These are phyloP conservation scores for Bauhinia variegata DNA, from an alignment of 306 rosid species.

Conservation along the genomic window DNA sequence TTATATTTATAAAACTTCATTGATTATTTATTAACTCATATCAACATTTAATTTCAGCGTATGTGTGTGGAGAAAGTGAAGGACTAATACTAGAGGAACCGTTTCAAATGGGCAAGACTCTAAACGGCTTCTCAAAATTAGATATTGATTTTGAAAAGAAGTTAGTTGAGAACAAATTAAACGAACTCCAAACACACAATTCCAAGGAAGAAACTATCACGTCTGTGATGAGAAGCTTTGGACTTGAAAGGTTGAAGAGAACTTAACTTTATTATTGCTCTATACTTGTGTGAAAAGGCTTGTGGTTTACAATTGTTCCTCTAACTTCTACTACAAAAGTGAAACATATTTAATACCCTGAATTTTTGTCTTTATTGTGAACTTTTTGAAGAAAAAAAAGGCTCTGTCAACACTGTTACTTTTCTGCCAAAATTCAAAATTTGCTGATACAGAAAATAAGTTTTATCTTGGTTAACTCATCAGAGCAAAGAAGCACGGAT, in stretches of 20 bases:
- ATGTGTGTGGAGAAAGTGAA: constrained; percentile 29
- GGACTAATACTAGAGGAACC: constrained; percentile 37
- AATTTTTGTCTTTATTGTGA: too few relatives aligned
- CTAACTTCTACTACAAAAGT: too few relatives aligned
- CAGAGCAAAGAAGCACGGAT: constrained; percentile 48
- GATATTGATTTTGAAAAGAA: constrained; percentile 39
- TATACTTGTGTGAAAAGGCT: too few relatives aligned
- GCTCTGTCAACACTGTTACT: too few relatives aligned
- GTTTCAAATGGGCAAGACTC: constrained; percentile 21
- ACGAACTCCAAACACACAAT: constrained; percentile 17
- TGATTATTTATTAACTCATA: too few relatives aligned
- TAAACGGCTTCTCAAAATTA: constrained; percentile 22
- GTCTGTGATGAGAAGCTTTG: constrained; percentile 39
- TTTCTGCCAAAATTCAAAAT: too few relatives aligned
- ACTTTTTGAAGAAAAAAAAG: too few relatives aligned
- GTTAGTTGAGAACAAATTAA: constrained; percentile 28
- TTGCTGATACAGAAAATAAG: too few relatives aligned
- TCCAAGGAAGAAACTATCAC: constrained; percentile 12
- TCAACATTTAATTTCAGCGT: constrained; percentile 39
- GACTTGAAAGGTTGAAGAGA: constrained; percentile 39
- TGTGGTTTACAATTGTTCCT: too few relatives aligned
- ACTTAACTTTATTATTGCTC: too few relatives aligned
- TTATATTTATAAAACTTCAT: too few relatives aligned
- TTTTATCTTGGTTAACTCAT: neutral
- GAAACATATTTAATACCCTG: too few relatives aligned